Base-by-base conservation (phyloP, 768 basidiomycete genomes). In the Kwoniella europaea region DNA sequence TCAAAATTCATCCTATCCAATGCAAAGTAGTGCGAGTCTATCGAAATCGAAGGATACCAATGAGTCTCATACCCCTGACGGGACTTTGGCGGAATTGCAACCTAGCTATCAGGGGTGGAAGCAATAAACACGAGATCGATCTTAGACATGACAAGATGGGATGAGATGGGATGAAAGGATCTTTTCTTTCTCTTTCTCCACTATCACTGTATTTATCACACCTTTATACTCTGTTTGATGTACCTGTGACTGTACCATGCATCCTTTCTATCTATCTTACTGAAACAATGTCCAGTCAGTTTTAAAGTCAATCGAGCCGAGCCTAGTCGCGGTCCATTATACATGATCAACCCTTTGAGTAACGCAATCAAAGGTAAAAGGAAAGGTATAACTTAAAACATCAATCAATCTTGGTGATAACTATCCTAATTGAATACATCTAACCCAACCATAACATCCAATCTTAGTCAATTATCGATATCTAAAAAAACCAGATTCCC, bases 1-100 rank as follows among this genome's bases (percentile, higher is more conserved):
- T 52, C 41, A 29, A 42, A 57, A 54, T 57, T 43, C 66, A 9
- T 22, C 57, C 13, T 72, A 65, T 56, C 64, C 72, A 4, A 61
- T 73, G 68, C 46, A 66, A 53, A 58, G 24, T 18, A 57, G 27
- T 22, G 20, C 10, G 24, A 55, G 16, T 55, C 54, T n/a, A 55
- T 55, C 54, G 24, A 24, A 27, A 46, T 7, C 22, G 15, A 7
- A 59, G n/a, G 35, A 59, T 29, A 24, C 12, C 10, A 24, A 41
- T 35, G 35, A 35, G 35, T 35, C 35, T 35, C 35, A 35, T 59
- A 24, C 20, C 20, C 54, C 12, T 24, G 3, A 55, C 12, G 29
- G 59, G 22, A 42, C 59, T 61, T 44, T 61, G 27, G 16, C 42
- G 41, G 35, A 43, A 43, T 35, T n/a, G 43, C 59, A 55, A 55